Evolutionary conservation across 805 yeast genomes (phyloP).

Genomic region (Yarrowia yakushimensis): DNA sequence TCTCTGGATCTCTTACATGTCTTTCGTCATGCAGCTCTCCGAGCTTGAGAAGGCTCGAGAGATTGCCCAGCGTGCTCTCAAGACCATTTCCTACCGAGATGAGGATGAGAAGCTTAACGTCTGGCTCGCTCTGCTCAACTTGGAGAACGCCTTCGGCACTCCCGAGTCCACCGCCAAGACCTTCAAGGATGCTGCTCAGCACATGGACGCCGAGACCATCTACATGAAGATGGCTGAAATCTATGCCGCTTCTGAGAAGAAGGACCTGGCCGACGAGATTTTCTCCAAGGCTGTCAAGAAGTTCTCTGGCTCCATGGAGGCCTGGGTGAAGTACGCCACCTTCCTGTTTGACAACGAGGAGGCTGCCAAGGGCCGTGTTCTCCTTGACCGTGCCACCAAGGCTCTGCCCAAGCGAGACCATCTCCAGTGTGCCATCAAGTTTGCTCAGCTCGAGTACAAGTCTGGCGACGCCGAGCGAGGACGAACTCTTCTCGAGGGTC

Average conservation of each 20-base stretch:
- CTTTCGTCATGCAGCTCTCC: constrained; percentile 91
- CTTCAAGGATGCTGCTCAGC: constrained; percentile 81
- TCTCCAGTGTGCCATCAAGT: constrained; percentile 76
- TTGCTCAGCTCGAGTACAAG: constrained; percentile 79
- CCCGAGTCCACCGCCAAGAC: constrained; percentile 74
- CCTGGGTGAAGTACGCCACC: constrained; percentile 81
- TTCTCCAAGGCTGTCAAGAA: constrained; percentile 70
- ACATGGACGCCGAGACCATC: constrained; percentile 83
- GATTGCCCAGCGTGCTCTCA: constrained; percentile 86
- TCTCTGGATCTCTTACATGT: constrained; percentile 97
- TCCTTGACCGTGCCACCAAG: constrained; percentile 72
- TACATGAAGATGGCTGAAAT: constrained; percentile 77
- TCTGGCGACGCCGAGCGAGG: constrained; percentile 91
- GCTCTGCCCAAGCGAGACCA: constrained; percentile 57
- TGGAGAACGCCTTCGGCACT: constrained; percentile 91
- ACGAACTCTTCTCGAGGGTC: constrained; percentile 89
- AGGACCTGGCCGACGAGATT: constrained; percentile 62
- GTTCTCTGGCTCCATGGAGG: constrained; percentile 63
- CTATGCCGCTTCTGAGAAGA: constrained; percentile 68
- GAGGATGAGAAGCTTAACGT: constrained; percentile 90
- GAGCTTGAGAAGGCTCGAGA: constrained; percentile 94
- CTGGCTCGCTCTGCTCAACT: constrained; percentile 91
- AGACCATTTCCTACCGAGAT: constrained; percentile 83
- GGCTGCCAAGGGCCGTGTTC: constrained; percentile 52
- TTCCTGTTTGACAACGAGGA: constrained; percentile 60